phyloP scores from a whole-genome alignment of 345 rosid genomes.

The Streptanthus diversifolius region DNA sequence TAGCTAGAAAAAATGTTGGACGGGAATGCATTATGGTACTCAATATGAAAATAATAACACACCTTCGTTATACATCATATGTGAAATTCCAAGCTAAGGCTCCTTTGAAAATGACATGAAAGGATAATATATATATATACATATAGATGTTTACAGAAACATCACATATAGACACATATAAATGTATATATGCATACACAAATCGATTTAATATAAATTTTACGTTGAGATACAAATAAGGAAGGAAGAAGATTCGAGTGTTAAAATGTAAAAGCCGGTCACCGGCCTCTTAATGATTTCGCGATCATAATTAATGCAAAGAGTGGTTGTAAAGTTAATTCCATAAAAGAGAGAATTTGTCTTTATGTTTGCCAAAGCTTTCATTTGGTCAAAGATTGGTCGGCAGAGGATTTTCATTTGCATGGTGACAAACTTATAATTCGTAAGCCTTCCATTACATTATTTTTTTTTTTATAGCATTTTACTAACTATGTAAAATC shows the following conservation, averaged over 20 bases:
- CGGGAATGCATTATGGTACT: neutral
- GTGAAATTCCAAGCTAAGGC: conserved; percentile 12
- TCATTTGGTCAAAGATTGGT: conserved; percentile 28
- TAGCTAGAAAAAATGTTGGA: neutral
- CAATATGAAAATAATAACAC: conserved; percentile 29
- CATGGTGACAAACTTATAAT: conserved; percentile 27
- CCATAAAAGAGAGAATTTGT: conserved; percentile 35
- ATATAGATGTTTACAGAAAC: neutral
- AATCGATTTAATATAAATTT: neutral
- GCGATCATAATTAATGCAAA: conserved; percentile 28
- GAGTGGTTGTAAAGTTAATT: conserved; percentile 8
- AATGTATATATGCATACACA: neutral
- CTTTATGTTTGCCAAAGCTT: conserved; percentile 26
- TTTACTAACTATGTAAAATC: conserved; percentile 16
- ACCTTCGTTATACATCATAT: conserved; percentile 13
- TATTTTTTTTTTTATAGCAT: conserved; percentile 4
- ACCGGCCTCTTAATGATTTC: conserved; percentile 36
- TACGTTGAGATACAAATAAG: conserved; percentile 21
- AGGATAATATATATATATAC: neutral
- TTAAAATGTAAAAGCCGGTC: conserved; percentile 30
- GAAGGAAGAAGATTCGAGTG: conserved; percentile 24
- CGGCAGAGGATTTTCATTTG: conserved; percentile 25
- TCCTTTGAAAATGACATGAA: conserved; percentile 15
- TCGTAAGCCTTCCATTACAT: neutral
- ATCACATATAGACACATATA: neutral